These are phyloP conservation scores for Leucoagaricus sp. DNA, from an alignment of 1,284 basidiomycete genomes.

Conservation along the genomic window DNA sequence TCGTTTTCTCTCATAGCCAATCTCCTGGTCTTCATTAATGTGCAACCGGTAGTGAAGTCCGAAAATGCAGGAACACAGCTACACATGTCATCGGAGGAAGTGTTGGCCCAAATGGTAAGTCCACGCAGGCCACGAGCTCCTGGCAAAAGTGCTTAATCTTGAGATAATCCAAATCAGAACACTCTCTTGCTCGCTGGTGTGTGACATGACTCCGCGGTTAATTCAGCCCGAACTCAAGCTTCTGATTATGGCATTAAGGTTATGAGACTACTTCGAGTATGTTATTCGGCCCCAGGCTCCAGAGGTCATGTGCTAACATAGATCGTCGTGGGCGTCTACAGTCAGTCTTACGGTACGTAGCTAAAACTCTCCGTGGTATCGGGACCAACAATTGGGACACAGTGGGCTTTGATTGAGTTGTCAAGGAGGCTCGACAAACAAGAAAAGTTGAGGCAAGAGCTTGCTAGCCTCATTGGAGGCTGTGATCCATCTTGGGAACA, in stretches of 20 bases:
- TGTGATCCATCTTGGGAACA: constrained; percentile 49
- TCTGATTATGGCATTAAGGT: constrained; percentile 23
- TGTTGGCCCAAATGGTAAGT: constrained; percentile 50
- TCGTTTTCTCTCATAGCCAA: constrained; percentile 21
- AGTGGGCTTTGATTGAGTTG: constrained; percentile 54
- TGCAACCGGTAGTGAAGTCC: constrained; percentile 48
- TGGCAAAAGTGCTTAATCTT: not conserved
- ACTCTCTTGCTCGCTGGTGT: constrained; percentile 24
- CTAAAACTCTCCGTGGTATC: not conserved
- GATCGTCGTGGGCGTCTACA: constrained; percentile 14
- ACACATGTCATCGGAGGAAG: constrained; percentile 65
- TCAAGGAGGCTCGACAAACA: constrained; percentile 49
- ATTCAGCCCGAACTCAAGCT: not conserved
- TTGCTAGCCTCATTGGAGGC: constrained; percentile 31
- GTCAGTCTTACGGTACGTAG: constrained; percentile 38
- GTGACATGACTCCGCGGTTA: not conserved
- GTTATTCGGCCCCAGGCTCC: constrained; percentile 2
- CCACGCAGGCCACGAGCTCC: not conserved
- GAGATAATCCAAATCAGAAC: constrained; percentile 15
- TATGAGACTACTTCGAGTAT: constrained; percentile 46
- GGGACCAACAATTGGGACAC: not conserved
- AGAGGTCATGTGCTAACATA: not conserved
- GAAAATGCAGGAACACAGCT: constrained; percentile 42
- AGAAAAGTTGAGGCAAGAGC: constrained; percentile 52
- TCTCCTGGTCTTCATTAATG: not conserved